A percentile compares a stretch with the other conserved stretches of the same genome.
Conservation (phyloP, 371 early-diverging fungal genomes). For the Parasitella parasitica region DNA sequence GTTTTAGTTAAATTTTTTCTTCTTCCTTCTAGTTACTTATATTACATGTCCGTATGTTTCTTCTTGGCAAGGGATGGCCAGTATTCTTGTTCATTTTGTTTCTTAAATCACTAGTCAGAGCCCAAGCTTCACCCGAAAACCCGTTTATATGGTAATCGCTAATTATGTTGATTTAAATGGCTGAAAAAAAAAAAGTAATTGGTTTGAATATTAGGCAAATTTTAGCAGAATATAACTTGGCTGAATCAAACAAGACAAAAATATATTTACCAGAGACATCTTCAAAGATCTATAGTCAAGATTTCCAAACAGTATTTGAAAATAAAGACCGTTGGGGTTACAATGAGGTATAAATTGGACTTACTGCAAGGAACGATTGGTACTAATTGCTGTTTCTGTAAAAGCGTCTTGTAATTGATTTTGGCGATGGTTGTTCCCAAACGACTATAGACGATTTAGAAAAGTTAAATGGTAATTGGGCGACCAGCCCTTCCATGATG, state of each 20-base stretch:
- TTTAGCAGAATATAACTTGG: conserved; percentile 10
- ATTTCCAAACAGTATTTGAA: conserved; percentile 37
- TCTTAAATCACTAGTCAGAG: not conserved
- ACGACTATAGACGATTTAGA: conserved; percentile 15
- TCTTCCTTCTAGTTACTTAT: not conserved
- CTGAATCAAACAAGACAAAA: conserved; percentile 17
- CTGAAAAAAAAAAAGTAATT: not conserved
- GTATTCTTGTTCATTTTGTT: not conserved
- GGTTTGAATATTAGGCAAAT: conserved; percentile 30
- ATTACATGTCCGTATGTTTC: conserved; percentile 14
- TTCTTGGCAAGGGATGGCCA: conserved; percentile 12
- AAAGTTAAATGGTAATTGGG: conserved; percentile 10
- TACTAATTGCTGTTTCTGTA: not conserved
- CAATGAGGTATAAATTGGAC: conserved; percentile 19
- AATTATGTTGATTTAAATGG: not conserved
- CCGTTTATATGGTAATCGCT: conserved; percentile 15
- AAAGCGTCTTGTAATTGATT: conserved; percentile 22
- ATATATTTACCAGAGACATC: conserved; percentile 23
- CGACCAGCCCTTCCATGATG: conserved; percentile 24
- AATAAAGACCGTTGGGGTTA: conserved; percentile 30
- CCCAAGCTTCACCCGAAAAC: conserved; percentile 15
- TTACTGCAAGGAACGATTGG: not conserved
- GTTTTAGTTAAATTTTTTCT: not conserved
- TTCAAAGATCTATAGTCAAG: conserved; percentile 34
- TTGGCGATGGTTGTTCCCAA: conserved; percentile 21